Evolutionary conservation across 2,329 filamentous ascomycete genomes (phyloP), one percentile per base, ranked within the genome.

Genomic region (Gyromitra esculenta): DNA sequence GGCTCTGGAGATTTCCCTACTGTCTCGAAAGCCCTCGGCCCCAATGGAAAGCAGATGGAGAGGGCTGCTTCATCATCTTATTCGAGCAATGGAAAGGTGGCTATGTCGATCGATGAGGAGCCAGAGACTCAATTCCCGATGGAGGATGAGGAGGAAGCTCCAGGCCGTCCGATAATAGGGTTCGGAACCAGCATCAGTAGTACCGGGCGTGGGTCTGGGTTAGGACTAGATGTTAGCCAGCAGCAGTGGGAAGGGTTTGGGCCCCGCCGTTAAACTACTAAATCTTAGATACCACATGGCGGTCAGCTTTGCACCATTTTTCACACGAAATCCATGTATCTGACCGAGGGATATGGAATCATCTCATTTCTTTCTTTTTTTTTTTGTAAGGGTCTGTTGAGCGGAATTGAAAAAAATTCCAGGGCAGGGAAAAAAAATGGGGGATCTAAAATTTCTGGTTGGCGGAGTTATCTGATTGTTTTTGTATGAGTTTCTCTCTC

Each of bases 381-480:
- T 63, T 72, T 76, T 73, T 73, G 60, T 76, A 60, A 72, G 41
- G 52, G 59, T 75, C 50, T 75, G 71, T 75, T 69, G 50, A 75
- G 59, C 50, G 72, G 72, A 75, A 71, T 76, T 37, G 0, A 60
- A 72, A 74, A 52, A 31, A 65, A 57, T 66, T 37, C 62, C 25
- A 39, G 60, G 67, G 45, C 18, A 43, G 52, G 54, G 64, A 41
- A 69, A 68, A 76, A 69, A 69, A 76, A 62, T 63, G 45, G 50
- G 64, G 70, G 43, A 68, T 62, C 43, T 63, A 73, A 72, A 70
- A 71, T 76, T 76, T 73, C 52, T 68, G 76, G 77, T 73, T 68
- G 65, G 77, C 52, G 77, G 77, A 79, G 77, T 79, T 79, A 73
- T 78, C 65, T 75, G 70, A 66, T 79, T 76, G 74, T 73, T 77